Percentiles rank a stretch among this genome's conserved stretches.
phyloP scores from a whole-genome alignment of 768 basidiomycete genomes.

The Obba rivulosa region DNA sequence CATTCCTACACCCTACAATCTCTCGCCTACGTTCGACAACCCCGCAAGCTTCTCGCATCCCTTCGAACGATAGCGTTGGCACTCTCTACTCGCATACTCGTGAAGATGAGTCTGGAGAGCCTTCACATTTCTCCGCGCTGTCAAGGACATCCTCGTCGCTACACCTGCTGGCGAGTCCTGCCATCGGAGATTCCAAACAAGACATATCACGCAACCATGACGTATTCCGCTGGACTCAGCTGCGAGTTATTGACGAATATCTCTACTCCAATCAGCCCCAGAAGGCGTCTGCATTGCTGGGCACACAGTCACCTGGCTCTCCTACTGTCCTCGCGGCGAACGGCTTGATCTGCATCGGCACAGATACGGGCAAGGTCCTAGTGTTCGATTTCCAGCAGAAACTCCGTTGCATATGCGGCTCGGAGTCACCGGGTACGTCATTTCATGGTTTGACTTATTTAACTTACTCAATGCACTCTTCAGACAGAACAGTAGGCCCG shows the following conservation, averaged over 20 bases:
- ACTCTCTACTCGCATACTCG: conserved; percentile 40
- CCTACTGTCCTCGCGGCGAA: conserved; percentile 84
- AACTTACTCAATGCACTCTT: background rate
- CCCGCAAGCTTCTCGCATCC: conserved; percentile 38
- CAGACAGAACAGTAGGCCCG: conserved; percentile 61
- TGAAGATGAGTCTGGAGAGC: conserved; percentile 45
- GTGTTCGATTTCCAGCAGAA: conserved; percentile 92
- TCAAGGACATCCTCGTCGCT: conserved; percentile 65
- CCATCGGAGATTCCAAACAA: conserved; percentile 6
- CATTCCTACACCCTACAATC: conserved; percentile 68
- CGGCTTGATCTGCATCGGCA: conserved; percentile 87
- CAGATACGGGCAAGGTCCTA: conserved; percentile 66
- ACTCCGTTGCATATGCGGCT: conserved; percentile 74
- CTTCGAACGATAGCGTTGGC: conserved; percentile 38
- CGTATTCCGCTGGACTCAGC: conserved; percentile 72
- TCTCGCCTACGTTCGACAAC: conserved; percentile 75
- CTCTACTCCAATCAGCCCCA: conserved; percentile 48
- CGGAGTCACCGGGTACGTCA: conserved; percentile 50
- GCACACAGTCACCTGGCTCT: conserved; percentile 48
- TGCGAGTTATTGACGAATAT: conserved; percentile 53
- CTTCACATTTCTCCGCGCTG: conserved; percentile 65
- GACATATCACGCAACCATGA: conserved; percentile 34
- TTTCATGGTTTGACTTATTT: conserved; percentile 12
- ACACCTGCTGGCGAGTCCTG: conserved; percentile 32
- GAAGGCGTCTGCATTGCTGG: conserved; percentile 61